A percentile compares a stretch with the other conserved stretches of the same genome.
Conservation (phyloP, 2,329 filamentous ascomycete species). For the Colletotrichum kahawae region DNA sequence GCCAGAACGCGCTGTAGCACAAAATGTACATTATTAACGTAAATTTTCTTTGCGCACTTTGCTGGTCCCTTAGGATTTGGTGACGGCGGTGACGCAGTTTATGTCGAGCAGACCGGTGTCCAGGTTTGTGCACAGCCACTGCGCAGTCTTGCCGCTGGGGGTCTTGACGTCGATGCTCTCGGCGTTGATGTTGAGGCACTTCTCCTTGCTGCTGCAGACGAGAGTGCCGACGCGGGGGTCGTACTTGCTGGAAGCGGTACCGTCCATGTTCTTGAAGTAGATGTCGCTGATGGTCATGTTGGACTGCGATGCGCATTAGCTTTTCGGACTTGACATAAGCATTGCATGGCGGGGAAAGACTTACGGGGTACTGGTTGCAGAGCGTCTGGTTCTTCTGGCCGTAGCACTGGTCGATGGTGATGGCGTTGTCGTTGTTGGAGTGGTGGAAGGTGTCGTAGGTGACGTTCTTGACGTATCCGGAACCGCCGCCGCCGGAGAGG, state of each 20-base stretch:
- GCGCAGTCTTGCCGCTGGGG: slow-evolving; percentile 15
- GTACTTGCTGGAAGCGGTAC: slow-evolving; percentile 17
- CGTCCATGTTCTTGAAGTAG: slow-evolving; percentile 22
- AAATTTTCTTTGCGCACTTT: not conserved
- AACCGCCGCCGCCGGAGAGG: slow-evolving; percentile 66
- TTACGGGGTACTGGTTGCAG: slow-evolving; percentile 22
- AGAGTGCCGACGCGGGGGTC: slow-evolving; percentile 20
- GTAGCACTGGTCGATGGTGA: slow-evolving; percentile 29
- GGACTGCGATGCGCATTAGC: not conserved
- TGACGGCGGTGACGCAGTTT: slow-evolving; percentile 14
- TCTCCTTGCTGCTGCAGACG: slow-evolving; percentile 21
- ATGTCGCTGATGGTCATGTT: slow-evolving; percentile 22
- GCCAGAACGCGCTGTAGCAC: not conserved
- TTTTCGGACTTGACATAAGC: not conserved
- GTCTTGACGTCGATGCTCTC: slow-evolving; percentile 14
- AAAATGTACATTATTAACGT: not conserved
- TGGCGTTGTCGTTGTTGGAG: slow-evolving; percentile 60
- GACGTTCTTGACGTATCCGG: slow-evolving; percentile 65
- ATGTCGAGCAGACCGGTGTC: slow-evolving; percentile 14
- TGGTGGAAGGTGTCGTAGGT: slow-evolving; percentile 68
- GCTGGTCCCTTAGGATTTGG: not conserved
- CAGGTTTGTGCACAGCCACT: slow-evolving; percentile 19
- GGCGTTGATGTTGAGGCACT: slow-evolving; percentile 21
- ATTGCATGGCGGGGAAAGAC: not conserved
- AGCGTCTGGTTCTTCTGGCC: slow-evolving; percentile 20